Base-by-base conservation (phyloP, 2,329 filamentous ascomycete genomes). In the Colletotrichum nymphaeae region DNA sequence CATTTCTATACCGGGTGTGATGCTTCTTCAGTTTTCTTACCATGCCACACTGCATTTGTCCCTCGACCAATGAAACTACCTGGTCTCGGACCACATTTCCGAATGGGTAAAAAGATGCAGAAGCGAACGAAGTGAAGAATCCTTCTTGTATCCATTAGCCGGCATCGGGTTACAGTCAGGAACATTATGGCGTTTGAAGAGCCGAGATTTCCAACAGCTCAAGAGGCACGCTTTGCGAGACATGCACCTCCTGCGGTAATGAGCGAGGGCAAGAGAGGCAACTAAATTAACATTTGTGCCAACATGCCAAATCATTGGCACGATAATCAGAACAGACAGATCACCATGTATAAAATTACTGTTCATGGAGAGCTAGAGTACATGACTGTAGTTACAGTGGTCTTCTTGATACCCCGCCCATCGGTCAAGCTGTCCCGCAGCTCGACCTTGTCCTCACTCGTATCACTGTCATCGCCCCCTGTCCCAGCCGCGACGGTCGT, bases 371-470 rank as follows among this genome's bases (percentile, higher is more conserved):
- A 19, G 5, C 60, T n/a, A 1, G 71, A 66, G 22, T 28, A 65
- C 19, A 79, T 67, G 2, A 80, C 69, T 1, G 78, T 80, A 1
- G 78, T 80, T n/a, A 76, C 75, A 12, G 75, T 80, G 2, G 79
- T 80, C 68, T 80, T 80, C 9, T 77, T 80, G 4, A 80, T 80
- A 1, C 79, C 74, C 9, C 26, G 35, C 11, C n/a, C 56, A 22
- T 37, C 69, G 22, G 19, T n/a, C 67, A n/a, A 66, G 56, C 26
- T 37, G 14, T 26, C 35, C 12, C 32, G 67, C 19, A 64, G 35
- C 49, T n/a, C 7, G 5, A 65, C 14, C 46, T 68, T 68, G 4
- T 77, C 68, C 4, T 75, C 32, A 52, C 76, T 77, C 11, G 80
- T 80, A 35, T 78, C 78, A 42, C 78, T 79, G 0, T 72, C 76